Evolutionary conservation across 805 yeast species (phyloP).

Genomic region (Ogataea naganishii): DNA sequence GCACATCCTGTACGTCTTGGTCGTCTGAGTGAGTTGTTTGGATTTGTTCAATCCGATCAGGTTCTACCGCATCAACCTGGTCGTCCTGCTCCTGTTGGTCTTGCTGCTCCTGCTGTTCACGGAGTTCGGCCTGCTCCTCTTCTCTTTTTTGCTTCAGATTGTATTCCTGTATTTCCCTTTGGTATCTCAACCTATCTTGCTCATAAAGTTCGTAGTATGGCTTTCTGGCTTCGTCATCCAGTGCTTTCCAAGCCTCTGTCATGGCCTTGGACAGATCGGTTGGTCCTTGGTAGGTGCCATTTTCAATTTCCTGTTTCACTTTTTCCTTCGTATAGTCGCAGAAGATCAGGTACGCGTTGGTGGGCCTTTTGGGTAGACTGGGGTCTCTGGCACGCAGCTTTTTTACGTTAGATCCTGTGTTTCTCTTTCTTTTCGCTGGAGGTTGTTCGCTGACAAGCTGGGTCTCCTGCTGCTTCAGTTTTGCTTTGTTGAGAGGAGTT

Average conservation of each 20-base stretch:
- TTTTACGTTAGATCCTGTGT: constrained; percentile 22
- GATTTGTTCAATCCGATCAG: too few relatives aligned
- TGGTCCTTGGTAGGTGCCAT: constrained; percentile 33
- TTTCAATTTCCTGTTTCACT: constrained; percentile 49
- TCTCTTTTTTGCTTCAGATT: constrained; percentile 15
- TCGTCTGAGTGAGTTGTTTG: too few relatives aligned
- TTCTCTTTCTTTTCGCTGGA: constrained; percentile 19
- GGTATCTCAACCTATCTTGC: constrained; percentile 70
- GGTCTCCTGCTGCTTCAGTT: constrained; percentile 14
- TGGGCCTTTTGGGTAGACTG: constrained; percentile 78
- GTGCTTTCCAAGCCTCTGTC: constrained; percentile 79
- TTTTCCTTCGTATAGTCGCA: constrained; percentile 82
- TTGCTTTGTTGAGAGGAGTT: constrained; percentile 3
- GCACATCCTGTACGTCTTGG: neutral
- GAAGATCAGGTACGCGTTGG: constrained; percentile 80
- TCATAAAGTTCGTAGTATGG: constrained; percentile 71
- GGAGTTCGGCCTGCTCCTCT: constrained; percentile 3
- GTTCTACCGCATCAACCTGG: too few relatives aligned
- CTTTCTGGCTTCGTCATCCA: constrained; percentile 59
- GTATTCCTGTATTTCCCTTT: constrained; percentile 53
- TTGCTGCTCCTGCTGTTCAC: too few relatives aligned
- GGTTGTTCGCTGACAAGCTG: constrained; percentile 7
- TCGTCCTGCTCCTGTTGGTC: too few relatives aligned
- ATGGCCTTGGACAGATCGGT: constrained; percentile 68
- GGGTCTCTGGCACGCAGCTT: constrained; percentile 56